Evolutionary conservation across 805 yeast species (phyloP), one percentile per base, ranked within the genome.

Genomic region (Saccharomycopsis fibuligera): DNA sequence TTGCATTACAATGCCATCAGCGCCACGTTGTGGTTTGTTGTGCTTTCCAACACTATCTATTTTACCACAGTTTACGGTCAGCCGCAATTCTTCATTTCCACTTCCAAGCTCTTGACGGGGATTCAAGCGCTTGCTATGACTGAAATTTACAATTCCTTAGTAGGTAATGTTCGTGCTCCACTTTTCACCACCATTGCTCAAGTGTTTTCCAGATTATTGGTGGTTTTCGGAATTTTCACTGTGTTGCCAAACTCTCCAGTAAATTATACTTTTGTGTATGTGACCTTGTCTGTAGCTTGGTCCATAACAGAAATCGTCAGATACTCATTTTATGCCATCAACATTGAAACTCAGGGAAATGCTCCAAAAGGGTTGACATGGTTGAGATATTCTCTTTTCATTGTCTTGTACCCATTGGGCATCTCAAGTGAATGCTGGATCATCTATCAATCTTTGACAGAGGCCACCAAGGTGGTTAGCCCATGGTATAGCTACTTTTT

Each of bases 291-390:
- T 41, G 57, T 79, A 39, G 89, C 96, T 10, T 93, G 99, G 99
- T 79, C 93, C n/a, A 58, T 86, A 46, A 87, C 98, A n/a, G 99
- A 93, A 66, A 74, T 87, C 40, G 82, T 90, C 49, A 76, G 99
- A 63, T 93, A 93, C 67, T 75, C 87, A 38, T 93, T 79, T 68
- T 95, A 93, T 62, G 90, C 95, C 5, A 73, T 83, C 47, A 80
- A 80, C 56, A 65, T 85, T 53, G 61, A 64, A 23, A 68, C 73
- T 25, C 68, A 69, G 6, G 77, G 74, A 1, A 60, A 68, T 1
- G 81, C 85, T 14, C 85, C 93, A 3, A 58, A 61, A 35, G 62
- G 68, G 60, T 70, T 91, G 56, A 75, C 81, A 17, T 76, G 83
- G 74, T 67, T 88, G 55, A 77, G 99, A 60, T 93, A 93, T 73